Evolutionary conservation across 1,284 basidiomycete genomes (phyloP), one percentile per base, ranked within the genome.

Genomic region (Waitea zeae): DNA sequence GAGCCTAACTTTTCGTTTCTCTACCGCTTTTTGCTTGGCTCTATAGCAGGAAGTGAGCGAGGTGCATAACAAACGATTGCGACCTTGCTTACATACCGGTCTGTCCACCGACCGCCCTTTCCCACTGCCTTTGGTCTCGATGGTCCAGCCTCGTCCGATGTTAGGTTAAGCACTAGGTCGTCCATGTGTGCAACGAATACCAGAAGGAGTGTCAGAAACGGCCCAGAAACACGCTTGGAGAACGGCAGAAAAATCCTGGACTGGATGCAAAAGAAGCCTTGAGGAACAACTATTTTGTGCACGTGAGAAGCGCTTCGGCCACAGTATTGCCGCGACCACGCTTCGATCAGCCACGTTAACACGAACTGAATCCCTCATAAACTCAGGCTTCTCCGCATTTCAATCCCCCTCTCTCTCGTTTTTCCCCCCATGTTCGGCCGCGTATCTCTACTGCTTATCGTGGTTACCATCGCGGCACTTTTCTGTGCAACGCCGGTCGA

Each of bases 51-150:
- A 40, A 33, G 37, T 39, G 27, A n/a, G 34, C 26, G 37, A 38
- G 36, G 41, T 39, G 27, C 38, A 41, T 34, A 42, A 27, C 12
- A 31, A 37, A 28, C 20, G 12, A 34, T 33, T n/a, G n/a, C n/a
- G n/a, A n/a, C n/a, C n/a, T n/a, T n/a, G n/a, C 14, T 13, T 3
- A 54, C 61, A 40, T 43, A 79, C 86, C 83, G 67, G 46, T 90
- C 84, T 11, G 80, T 87, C 82, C 84, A 88, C 52, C 81, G 61
- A 4, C 82, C 81, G 17, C 78, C 75, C 48, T 80, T 86, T 46
- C 72, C 72, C 12, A 39, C 46, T 2, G 32, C 35, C 30, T 47
- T 43, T 38, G 51, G 62, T 20, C 48, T 45, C 12, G 49, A 36
- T 14, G 40, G 27, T 13, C 44, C 38, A 26, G 46, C 39, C 36